Evolutionary conservation across 164 flowering plant species (phyloP).

Genomic region (Sextonia rubra): DNA sequence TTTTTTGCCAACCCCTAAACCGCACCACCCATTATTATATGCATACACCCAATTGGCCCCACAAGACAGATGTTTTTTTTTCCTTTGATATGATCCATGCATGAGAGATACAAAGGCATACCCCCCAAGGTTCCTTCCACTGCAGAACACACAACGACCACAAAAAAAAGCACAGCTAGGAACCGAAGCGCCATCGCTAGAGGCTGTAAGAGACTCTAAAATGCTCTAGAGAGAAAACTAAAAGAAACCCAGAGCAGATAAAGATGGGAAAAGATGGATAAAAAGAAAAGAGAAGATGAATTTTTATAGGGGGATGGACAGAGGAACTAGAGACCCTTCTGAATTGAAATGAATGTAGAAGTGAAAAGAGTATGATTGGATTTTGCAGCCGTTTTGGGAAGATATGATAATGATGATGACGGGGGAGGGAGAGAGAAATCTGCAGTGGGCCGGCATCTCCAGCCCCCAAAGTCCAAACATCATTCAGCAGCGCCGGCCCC

Average conservation of each 20-base stretch:
- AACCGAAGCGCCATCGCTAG: background rate
- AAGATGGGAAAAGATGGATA: background rate
- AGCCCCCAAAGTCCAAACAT: background rate
- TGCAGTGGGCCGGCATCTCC: background rate
- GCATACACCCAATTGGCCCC: background rate
- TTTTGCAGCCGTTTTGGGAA: slow-evolving; percentile 5
- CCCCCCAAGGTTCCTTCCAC: background rate
- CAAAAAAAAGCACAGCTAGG: background rate
- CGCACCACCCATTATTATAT: too few relatives aligned
- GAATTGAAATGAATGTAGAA: background rate
- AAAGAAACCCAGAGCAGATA: too few relatives aligned
- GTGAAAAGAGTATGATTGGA: background rate
- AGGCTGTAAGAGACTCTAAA: background rate
- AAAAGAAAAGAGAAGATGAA: background rate
- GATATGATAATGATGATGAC: background rate
- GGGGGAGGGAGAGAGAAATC: background rate
- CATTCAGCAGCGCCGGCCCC: slow-evolving; percentile 4
- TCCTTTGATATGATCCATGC: too few relatives aligned
- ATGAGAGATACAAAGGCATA: background rate
- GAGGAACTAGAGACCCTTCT: background rate
- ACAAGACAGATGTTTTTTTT: background rate
- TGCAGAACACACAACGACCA: too few relatives aligned
- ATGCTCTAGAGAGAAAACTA: too few relatives aligned
- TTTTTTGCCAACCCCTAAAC: too few relatives aligned
- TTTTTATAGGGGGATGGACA: background rate